Conservation (phyloP, 2,329 filamentous ascomycete species). For the Penicillium sclerotiorum region DNA sequence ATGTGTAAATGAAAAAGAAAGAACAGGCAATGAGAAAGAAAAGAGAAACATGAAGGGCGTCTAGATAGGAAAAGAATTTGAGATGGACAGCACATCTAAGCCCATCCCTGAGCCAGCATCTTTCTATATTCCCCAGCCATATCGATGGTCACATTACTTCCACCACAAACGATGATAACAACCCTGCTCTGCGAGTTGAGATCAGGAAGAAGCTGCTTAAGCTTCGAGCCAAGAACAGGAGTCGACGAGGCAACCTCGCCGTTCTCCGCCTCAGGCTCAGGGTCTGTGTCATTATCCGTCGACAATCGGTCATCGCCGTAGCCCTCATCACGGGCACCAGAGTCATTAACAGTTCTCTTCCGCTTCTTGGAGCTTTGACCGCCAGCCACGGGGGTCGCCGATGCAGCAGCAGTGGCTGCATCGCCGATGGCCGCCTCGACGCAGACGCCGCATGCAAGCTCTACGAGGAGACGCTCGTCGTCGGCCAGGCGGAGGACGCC, state of each 20-base stretch:
- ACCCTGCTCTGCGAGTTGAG: slow-evolving; percentile 70
- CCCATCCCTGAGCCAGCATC: slow-evolving; percentile 45
- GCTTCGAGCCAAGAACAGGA: slow-evolving; percentile 37
- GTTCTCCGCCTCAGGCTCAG: slow-evolving; percentile 23
- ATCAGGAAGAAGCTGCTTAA: slow-evolving; percentile 65
- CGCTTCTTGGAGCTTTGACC: slow-evolving; percentile 32
- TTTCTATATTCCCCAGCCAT: slow-evolving; percentile 62
- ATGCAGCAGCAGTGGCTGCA: slow-evolving; percentile 19
- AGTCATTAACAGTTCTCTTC: slow-evolving; percentile 24
- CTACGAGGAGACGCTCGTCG: slow-evolving; percentile 78
- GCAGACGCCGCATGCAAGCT: slow-evolving; percentile 82
- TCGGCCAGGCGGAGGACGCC: slow-evolving; percentile 77
- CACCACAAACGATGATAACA: slow-evolving; percentile 84
- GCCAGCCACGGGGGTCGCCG: slow-evolving; percentile 10
- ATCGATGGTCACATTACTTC: slow-evolving; percentile 66
- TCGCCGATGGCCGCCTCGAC: slow-evolving; percentile 56
- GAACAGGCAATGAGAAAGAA: not conserved
- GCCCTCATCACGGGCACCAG: slow-evolving; percentile 31
- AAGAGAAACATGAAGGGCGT: not conserved
- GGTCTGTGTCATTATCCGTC: slow-evolving; percentile 30
- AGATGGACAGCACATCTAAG: slow-evolving; percentile 14
- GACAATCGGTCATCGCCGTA: slow-evolving; percentile 39
- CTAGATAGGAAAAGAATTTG: not conserved
- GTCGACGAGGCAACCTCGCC: slow-evolving; percentile 7
- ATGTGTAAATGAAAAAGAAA: not conserved